Conservation (phyloP, 2,329 filamentous ascomycete species). For the Sporothrix schenckii region DNA sequence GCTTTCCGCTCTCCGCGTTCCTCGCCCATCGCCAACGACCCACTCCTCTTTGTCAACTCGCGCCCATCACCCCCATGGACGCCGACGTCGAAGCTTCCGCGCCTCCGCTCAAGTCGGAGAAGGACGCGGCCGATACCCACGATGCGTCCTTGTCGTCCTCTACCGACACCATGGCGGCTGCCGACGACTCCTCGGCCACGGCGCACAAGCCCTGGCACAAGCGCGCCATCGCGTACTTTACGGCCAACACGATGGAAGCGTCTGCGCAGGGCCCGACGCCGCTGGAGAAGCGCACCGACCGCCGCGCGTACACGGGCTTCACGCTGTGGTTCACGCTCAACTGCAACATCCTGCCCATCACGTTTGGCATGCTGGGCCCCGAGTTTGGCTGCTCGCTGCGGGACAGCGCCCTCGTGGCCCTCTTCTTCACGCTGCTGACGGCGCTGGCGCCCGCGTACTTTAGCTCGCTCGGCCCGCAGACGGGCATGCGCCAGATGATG, state of each 20-base stretch:
- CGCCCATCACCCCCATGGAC: constrained; percentile 4
- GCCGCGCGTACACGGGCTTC: constrained; percentile 50
- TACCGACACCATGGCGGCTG: background rate
- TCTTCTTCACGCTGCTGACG: constrained; percentile 64
- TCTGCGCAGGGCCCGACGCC: constrained; percentile 51
- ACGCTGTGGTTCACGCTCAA: constrained; percentile 56
- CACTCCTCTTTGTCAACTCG: no score
- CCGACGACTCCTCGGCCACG: background rate
- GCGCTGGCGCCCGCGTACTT: constrained; percentile 59
- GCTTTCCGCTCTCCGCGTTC: background rate
- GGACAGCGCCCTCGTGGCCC: constrained; percentile 60
- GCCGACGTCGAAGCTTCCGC: constrained; percentile 15
- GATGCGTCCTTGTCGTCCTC: background rate
- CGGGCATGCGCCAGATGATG: constrained; percentile 67
- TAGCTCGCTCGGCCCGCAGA: constrained; percentile 61
- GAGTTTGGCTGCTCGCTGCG: constrained; percentile 57
- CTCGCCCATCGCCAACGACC: background rate
- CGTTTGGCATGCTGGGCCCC: constrained; percentile 66
- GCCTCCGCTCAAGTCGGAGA: constrained; percentile 10
- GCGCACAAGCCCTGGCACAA: background rate
- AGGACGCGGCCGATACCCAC: background rate
- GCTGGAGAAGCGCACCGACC: constrained; percentile 47
- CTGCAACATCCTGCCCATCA: constrained; percentile 55
- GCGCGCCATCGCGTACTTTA: background rate
- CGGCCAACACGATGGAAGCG: constrained; percentile 43